Evolutionary conservation across 2,329 filamentous ascomycete genomes (phyloP), one percentile per base, ranked within the genome.

Genomic region (Pseudopithomyces chartarum): DNA sequence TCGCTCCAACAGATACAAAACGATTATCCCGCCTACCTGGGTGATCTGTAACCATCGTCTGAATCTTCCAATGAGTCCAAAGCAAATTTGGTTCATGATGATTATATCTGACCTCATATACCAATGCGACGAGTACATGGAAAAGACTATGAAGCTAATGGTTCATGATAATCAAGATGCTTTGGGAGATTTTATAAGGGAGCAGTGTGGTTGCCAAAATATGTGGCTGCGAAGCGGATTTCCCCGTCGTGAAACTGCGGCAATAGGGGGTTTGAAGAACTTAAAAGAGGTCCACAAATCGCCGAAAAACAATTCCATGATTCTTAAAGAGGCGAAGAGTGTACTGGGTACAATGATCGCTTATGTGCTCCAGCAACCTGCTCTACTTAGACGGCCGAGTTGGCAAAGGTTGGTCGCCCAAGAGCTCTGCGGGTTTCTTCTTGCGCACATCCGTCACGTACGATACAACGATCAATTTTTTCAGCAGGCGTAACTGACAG

Each of bases 11-110:
- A 20, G 66, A 67, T 44, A 64, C 65, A 38, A 69, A 71, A 47
- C 59, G 69, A 22, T 54, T 22, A 70, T 73, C 43, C 66, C 70
- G 2, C 52, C 67, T 2, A 65, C 61, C 1, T 74, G 70, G 70
- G 59, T 61, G 6, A 36, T 32, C 12, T 56, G 56, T 36, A 71
- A 66, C 47, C 15, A 57, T 29, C 62, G 47, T 8, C 47, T 54
- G 8, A 34, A 23, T 5, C 17, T 23, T 8, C 3, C 17, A n/a
- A 23, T 44, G 20, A 10, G 17, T 22, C 10, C 8, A 8, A 44
- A 44, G 42, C 17, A 13, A 23, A 44, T 26, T 20, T 44, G 42
- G 42, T 11, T 23, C 10, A 44, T 44, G 42, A 22, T 44, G 17
- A 20, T 44, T 11, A 11, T 44, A 17, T 44, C 42, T n/a, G 17